Percentiles rank a stretch among this genome's conserved stretches.
Evolutionary conservation across 2,329 filamentous ascomycete genomes (phyloP).

Genomic region (Epichloe glyceriae): DNA sequence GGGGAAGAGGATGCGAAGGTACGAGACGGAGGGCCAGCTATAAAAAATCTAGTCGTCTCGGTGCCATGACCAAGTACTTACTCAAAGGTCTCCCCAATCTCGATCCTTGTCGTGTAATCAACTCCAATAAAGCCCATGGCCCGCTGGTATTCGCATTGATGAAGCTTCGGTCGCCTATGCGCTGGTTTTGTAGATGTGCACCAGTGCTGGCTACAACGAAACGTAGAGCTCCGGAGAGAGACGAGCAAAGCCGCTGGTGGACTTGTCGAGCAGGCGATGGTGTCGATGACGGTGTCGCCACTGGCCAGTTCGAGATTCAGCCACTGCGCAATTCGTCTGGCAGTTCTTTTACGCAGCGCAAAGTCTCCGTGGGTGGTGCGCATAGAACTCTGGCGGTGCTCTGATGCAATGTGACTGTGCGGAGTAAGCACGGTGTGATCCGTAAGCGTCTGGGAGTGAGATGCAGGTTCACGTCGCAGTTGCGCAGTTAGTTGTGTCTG

Average conservation of each 20-base stretch:
- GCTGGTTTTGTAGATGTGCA: background rate
- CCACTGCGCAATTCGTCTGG: background rate
- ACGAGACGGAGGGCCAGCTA: background rate
- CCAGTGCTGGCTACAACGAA: background rate
- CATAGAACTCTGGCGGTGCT: background rate
- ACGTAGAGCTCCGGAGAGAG: background rate
- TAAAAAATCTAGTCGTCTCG: background rate
- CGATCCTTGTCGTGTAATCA: constrained; percentile 17
- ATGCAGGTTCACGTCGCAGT: background rate
- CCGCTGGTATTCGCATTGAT: constrained; percentile 8
- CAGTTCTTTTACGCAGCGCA: background rate
- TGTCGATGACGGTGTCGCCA: background rate
- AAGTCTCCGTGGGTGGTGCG: background rate
- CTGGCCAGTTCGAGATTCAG: background rate
- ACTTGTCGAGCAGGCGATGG: background rate
- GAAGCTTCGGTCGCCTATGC: background rate
- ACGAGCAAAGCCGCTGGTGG: background rate
- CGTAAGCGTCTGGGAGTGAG: background rate
- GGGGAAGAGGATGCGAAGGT: no score
- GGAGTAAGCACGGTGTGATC: no score
- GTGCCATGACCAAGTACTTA: constrained; percentile 7
- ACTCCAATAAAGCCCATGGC: constrained; percentile 23
- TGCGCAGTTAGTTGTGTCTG: background rate
- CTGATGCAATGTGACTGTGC: background rate
- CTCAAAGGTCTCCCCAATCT: constrained; percentile 18